These are phyloP conservation scores for Vickermania ingenoplastis DNA, from an alignment of 208 protist genomes.

Conservation along the genomic window DNA sequence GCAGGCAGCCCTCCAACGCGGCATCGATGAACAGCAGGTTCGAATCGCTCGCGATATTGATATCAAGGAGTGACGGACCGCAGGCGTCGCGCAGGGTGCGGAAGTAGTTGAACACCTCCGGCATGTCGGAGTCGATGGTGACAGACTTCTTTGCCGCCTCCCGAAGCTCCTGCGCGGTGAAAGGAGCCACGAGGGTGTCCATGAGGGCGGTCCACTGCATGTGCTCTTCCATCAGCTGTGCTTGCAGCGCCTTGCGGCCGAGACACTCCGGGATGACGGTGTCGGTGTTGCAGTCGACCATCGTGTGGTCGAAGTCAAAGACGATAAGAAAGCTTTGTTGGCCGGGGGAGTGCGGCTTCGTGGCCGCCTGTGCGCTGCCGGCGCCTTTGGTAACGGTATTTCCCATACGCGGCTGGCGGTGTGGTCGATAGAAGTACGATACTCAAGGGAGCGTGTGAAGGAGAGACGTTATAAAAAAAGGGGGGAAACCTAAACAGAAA, in stretches of 20 bases:
- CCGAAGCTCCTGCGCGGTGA: conserved; percentile 31
- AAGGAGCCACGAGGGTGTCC: conserved; percentile 60
- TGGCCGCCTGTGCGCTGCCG: too few species aligned
- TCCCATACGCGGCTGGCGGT: too few species aligned
- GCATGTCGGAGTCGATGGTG: conserved; percentile 46
- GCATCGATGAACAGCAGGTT: conserved; percentile 78
- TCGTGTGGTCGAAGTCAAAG: conserved; percentile 88
- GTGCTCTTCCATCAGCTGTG: conserved; percentile 14
- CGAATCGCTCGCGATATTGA: conserved; percentile 75
- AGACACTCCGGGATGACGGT: conserved; percentile 52
- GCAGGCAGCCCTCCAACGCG: conserved; percentile 36
- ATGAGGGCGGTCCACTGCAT: conserved; percentile 77
- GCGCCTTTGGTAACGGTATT: too few species aligned
- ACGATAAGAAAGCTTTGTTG: conserved; percentile 81
- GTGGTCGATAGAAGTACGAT: too few species aligned
- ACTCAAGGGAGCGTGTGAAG: too few species aligned
- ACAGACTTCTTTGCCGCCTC: conserved; percentile 43
- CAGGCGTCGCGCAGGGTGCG: background rate
- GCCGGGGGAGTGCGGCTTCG: conserved; percentile 14
- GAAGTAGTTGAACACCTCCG: conserved; percentile 58
- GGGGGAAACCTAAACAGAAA: too few species aligned
- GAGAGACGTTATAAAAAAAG: too few species aligned
- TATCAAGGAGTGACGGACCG: conserved; percentile 35
- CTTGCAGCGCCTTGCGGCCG: conserved; percentile 26
- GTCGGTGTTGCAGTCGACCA: conserved; percentile 84